A percentile compares a stretch with the other conserved stretches of the same genome.
These are phyloP conservation scores for Leishmania amazonensis DNA, from an alignment of 208 protist species.

Conservation along the genomic window DNA sequence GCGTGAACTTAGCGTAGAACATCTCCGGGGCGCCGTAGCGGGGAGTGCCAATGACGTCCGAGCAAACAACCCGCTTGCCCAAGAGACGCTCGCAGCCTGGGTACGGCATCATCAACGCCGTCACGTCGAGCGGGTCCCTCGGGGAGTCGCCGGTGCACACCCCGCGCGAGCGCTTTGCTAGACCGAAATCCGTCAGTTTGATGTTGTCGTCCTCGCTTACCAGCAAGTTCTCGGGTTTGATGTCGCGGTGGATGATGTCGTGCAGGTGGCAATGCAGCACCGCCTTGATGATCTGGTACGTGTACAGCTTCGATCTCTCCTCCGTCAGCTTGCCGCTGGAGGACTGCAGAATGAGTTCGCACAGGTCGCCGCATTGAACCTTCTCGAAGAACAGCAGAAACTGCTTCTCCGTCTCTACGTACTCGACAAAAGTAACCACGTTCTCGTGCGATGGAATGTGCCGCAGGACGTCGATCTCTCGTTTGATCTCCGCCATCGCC, in stretches of 20 bases:
- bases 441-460: slow-evolving; percentile 90
- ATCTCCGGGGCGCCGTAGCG: slow-evolving; percentile 92
- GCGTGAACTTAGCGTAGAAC: slow-evolving; percentile 93
- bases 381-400: slow-evolving; percentile 91
- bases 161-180: slow-evolving; percentile 81
- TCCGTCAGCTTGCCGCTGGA: slow-evolving; percentile 80
- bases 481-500: slow-evolving; percentile 89
- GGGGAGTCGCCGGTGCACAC: slow-evolving; percentile 65
- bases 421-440: slow-evolving; percentile 89
- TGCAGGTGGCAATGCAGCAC: slow-evolving; percentile 91
- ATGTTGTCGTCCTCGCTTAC: slow-evolving; percentile 87
- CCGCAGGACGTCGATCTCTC: slow-evolving; percentile 87
- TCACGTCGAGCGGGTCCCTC: slow-evolving; percentile 69
- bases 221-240: slow-evolving; percentile 93
- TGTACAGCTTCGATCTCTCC: slow-evolving; percentile 85
- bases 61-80: slow-evolving; percentile 84
- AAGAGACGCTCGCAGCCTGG: slow-evolving; percentile 78
- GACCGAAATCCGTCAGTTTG: slow-evolving; percentile 92
- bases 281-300: slow-evolving; percentile 90
- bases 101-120: slow-evolving; percentile 79
- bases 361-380: slow-evolving; percentile 85
- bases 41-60: slow-evolving; percentile 89
- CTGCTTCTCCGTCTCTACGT: slow-evolving; percentile 83
- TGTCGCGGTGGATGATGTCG: slow-evolving; percentile 92
- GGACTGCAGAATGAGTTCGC: slow-evolving; percentile 86